Conservation (phyloP, 176 grass and related monocot species). For the Triticum urartu region DNA sequence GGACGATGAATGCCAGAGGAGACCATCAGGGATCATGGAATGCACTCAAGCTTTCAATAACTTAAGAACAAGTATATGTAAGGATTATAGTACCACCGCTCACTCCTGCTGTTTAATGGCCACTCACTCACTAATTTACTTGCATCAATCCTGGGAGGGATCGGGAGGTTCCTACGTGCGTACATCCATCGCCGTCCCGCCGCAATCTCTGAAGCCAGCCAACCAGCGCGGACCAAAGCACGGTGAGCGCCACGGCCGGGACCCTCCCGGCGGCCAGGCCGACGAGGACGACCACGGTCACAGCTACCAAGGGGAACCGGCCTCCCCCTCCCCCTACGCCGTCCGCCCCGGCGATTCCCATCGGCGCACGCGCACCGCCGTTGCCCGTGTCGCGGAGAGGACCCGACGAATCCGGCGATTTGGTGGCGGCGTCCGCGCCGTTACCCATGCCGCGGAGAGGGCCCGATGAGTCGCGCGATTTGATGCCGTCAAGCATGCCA, state of each 20-base stretch:
- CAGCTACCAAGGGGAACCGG: slow-evolving; percentile 26
- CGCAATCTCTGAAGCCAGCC: not conserved
- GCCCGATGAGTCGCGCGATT: not conserved
- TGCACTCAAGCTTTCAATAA: not conserved
- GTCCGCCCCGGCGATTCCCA: not conserved
- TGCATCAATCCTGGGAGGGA: not conserved
- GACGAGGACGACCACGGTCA: slow-evolving; percentile 40
- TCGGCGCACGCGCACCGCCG: no score
- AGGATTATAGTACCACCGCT: no score
- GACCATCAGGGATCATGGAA: no score
- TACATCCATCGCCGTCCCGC: no score
- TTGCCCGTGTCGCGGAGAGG: not conserved
- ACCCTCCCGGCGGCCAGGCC: slow-evolving; percentile 67
- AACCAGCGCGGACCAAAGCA: slow-evolving; percentile 33
- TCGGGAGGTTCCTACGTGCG: no score
- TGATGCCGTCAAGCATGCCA: not conserved
- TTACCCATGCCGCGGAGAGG: not conserved
- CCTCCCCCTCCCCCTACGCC: not conserved
- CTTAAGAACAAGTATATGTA: not conserved
- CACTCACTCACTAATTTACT: slow-evolving; percentile 37
- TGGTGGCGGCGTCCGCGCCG: no score
- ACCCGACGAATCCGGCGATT: no score
- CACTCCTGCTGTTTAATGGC: not conserved
- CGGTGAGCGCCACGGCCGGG: slow-evolving; percentile 51
- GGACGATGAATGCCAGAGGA: no score